Evolutionary conservation across 192 early-diverging fungal genomes (phyloP).

Genomic region (Dispira simplex): DNA sequence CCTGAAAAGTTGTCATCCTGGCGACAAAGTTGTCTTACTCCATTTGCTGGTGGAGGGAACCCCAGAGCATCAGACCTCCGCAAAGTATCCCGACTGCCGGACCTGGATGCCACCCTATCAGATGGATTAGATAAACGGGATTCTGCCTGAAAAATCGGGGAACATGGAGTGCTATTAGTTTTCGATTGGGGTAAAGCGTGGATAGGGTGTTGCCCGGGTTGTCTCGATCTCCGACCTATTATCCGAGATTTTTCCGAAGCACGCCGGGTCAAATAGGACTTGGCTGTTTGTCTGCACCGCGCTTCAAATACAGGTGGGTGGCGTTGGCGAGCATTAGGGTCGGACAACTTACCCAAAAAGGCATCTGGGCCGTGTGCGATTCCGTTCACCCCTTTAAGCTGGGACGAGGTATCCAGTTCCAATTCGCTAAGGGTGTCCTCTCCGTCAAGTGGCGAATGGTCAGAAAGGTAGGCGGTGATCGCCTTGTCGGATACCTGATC

Average conservation of each 20-base stretch:
- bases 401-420: not conserved
- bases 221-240: too few species aligned
- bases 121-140: too few species aligned
- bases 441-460: not conserved
- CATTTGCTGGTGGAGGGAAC: too few species aligned
- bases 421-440: not conserved
- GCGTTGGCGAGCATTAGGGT: not conserved
- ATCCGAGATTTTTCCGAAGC: not conserved
- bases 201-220: too few species aligned
- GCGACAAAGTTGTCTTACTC: too few species aligned
- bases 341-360: not conserved
- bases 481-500: not conserved
- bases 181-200: too few species aligned
- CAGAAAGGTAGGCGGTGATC: not conserved
- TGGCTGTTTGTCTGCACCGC: not conserved
- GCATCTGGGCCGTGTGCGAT: not conserved
- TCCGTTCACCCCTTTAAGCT: not conserved
- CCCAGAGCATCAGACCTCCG: too few species aligned
- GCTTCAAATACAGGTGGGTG: not conserved
- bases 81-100: too few species aligned
- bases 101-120: too few species aligned
- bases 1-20: too few species aligned
- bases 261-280: not conserved
- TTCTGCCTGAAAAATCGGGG: too few species aligned
- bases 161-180: too few species aligned